Conservation (phyloP, 352 stramenopile species). For the Pythium folliculosum region DNA sequence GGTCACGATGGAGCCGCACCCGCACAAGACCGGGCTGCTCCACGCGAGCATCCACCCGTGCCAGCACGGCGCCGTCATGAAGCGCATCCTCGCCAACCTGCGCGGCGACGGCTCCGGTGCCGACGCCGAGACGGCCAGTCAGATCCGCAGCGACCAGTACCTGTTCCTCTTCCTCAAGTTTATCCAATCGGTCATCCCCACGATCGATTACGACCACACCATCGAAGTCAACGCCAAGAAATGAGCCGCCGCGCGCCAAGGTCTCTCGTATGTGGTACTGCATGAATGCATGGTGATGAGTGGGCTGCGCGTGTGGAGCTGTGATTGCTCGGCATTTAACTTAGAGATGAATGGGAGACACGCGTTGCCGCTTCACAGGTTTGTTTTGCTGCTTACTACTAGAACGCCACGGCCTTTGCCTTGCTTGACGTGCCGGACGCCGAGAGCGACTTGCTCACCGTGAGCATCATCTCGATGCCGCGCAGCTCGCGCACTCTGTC, state of each 20-base stretch:
- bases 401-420: conserved; percentile 16
- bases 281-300: not conserved
- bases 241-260: not conserved
- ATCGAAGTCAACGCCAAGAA: conserved; percentile 92
- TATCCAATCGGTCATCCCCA: conserved; percentile 98
- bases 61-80: conserved; percentile 98
- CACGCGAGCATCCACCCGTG: conserved; percentile 98
- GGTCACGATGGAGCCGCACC: conserved; percentile 98
- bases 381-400: not conserved
- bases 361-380: no score
- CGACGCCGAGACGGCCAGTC: conserved; percentile 36
- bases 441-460: conserved; percentile 56
- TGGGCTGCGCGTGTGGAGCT: no score
- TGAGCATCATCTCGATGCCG: conserved; percentile 83
- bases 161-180: conserved; percentile 99
- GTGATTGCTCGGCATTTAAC: not conserved
- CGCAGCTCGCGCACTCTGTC: conserved; percentile 53
- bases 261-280: not conserved
- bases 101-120: conserved; percentile 45
- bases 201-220: conserved; percentile 99
- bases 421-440: not conserved
- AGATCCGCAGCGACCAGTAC: conserved; percentile 95
- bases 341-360: conserved; percentile 1
- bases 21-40: conserved; percentile 85
- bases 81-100: conserved; percentile 96